Evolutionary conservation across 2,329 filamentous ascomycete species (phyloP), one percentile per base, ranked within the genome.

Genomic region (Aspergillus quadrilineatus): DNA sequence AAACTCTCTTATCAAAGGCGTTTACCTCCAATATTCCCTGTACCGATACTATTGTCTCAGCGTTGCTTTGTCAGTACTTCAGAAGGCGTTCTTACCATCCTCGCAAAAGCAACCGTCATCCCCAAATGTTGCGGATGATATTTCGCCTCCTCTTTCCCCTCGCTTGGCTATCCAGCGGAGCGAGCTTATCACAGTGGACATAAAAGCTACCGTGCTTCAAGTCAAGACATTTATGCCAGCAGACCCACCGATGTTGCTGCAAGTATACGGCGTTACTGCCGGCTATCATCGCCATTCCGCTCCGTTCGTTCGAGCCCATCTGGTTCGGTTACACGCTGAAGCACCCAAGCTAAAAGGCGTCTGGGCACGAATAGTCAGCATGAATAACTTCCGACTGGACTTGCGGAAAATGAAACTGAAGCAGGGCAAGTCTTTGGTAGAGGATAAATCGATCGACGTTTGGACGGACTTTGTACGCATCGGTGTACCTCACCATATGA

Each of bases 21-120:
- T 99, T 1, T 85, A 90, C 59, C 68, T 96, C 6, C 89, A 95
- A 50, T 97, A 97, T 69, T 99, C 95, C 0, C 82, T 99, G 0
- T 96, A 95, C 71, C 88, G 92, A 3, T 92, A 96, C 69, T 99
- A 97, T 69, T 89, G 92, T 0, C 82, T 95, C 28, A 89, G 91
- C 1, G 86, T 97, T 58, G 94, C 93, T 7, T 78, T 83, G 26
- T 87, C 86, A 69, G 90, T 95, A 2, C 73, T 99, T 26, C 82
- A 82, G 53, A 86, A 85, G 66, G 88, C 89, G 0, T 89, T 92
- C 48, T 67, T 70, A 49, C 71, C 67, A 22, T 59, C 66, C 28
- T 59, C 67, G 15, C 60, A 63, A 26, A 45, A 57, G 10, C 15
- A 60, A 17, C 53, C 50, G 14, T 43, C 53, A 7, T 37, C 56